These are phyloP conservation scores for Citrus mangshanensis DNA, from an alignment of 345 rosid species.

Conservation along the genomic window DNA sequence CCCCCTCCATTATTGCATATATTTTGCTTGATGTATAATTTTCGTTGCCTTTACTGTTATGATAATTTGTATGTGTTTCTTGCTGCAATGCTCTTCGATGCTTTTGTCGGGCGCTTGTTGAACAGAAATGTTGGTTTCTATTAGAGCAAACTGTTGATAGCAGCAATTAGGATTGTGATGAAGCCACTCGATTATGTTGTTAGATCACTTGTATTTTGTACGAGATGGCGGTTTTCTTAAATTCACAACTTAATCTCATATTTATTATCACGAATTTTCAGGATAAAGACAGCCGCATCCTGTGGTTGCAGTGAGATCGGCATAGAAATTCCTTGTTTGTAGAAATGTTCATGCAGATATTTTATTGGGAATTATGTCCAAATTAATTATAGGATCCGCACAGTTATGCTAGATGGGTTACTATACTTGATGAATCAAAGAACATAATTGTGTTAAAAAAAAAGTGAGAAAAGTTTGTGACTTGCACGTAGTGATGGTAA, in stretches of 20 bases:
- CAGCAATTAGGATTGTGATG: background rate
- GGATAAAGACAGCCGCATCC: no score
- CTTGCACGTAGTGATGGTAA: no score
- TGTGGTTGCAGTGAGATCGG: no score
- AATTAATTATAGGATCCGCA: no score
- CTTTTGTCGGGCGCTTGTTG: background rate
- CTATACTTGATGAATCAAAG: no score
- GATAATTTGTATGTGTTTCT: background rate
- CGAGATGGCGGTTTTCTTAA: background rate
- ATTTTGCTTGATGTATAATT: background rate
- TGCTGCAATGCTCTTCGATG: background rate
- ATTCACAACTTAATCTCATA: background rate
- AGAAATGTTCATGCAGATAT: no score
- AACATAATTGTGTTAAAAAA: no score
- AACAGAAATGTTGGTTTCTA: background rate
- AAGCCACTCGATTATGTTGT: background rate
- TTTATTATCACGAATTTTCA: background rate
- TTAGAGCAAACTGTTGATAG: background rate
- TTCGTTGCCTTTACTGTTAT: background rate
- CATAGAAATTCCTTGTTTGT: no score
- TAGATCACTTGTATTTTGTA: background rate
- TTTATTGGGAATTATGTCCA: no score
- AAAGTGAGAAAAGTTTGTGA: no score
- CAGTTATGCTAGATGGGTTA: no score
- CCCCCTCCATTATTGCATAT: background rate